phyloP scores from a whole-genome alignment of 257 asterid genomes.

The Scutellaria galericulata region DNA sequence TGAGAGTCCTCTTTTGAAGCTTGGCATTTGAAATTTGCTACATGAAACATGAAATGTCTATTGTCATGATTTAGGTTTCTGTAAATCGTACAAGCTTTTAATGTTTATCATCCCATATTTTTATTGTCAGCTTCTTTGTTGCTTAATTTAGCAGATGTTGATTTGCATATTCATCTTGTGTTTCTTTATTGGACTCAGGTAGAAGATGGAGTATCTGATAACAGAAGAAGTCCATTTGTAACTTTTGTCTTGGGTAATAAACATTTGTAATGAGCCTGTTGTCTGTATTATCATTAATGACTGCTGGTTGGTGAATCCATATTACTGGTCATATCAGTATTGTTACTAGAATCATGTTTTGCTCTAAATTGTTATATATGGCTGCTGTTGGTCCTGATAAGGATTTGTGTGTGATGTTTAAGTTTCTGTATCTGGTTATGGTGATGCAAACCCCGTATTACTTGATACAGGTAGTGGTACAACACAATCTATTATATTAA shows the following conservation, averaged over 20 bases:
- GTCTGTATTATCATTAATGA: conserved; percentile 18
- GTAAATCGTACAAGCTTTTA: background rate
- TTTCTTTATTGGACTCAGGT: conserved; percentile 55
- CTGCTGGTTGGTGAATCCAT: conserved; percentile 29
- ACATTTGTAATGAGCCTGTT: conserved; percentile 28
- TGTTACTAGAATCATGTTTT: conserved; percentile 26
- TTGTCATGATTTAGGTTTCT: background rate
- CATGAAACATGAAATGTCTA: conserved; percentile 25
- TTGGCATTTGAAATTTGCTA: conserved; percentile 19
- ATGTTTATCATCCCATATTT: conserved; percentile 7
- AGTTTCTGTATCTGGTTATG: conserved; percentile 30
- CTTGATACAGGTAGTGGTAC: conserved; percentile 11
- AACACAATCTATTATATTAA: background rate
- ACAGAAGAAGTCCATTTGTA: conserved; percentile 59
- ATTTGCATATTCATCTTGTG: conserved; percentile 29
- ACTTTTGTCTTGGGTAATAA: conserved; percentile 87
- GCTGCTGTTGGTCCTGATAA: conserved; percentile 20
- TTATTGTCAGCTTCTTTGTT: background rate
- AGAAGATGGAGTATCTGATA: conserved; percentile 56
- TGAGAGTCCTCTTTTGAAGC: conserved; percentile 9
- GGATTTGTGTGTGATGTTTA: background rate
- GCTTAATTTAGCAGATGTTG: conserved; percentile 1
- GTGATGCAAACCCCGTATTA: conserved; percentile 12
- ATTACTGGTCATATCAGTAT: conserved; percentile 4
- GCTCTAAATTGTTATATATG: conserved; percentile 5